Evolutionary conservation across 106 monocot genomes (phyloP), one percentile per base, ranked within the genome.

Genomic region (Allium sativum): DNA sequence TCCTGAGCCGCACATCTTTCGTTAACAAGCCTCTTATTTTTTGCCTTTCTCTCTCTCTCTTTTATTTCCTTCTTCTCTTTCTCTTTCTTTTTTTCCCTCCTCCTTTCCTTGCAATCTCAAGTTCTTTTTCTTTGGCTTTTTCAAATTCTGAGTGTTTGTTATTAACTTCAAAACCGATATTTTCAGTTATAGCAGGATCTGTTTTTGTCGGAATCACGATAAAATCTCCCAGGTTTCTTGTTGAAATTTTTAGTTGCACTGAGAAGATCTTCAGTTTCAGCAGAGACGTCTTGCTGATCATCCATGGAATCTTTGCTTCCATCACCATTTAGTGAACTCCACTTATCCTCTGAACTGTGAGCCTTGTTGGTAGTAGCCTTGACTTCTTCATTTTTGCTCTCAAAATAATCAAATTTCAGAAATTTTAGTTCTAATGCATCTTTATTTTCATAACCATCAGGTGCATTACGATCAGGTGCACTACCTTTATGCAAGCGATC

Each of bases 41-140:
- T 52, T 79, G 61, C 87, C 81, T 77, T 79, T 76, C 52, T 87
- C 90, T 73, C n/a, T n/a, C n/a, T n/a, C n/a, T n/a, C n/a, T n/a
- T n/a, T n/a, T n/a, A n/a, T n/a, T n/a, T n/a, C n/a, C n/a, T n/a
- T n/a, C n/a, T 77, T 96, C 91, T 63, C 71, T 77, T 64, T 96
- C 82, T 75, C 80, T 77, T 52, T 91, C 77, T n/a, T 67, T 52
- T 79, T 61, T 92, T 78, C 74, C 77, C 78, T 74, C 78, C 85
- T 48, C 58, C 13, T 59, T 68, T 72, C 68, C 56, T 78, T 17
- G 44, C 63, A 53, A 45, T 59, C 53, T 81, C 81, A 53, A 55
- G 56, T 20, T 77, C 77, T 20, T 59, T 45, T 68, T 72, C 67
- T 44, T 18, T 72, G 57, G 64, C 78, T 60, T 64, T 70, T 45